These are phyloP conservation scores for Pyrus hybrid DNA, from an alignment of 331 rosid species.

Conservation along the genomic window DNA sequence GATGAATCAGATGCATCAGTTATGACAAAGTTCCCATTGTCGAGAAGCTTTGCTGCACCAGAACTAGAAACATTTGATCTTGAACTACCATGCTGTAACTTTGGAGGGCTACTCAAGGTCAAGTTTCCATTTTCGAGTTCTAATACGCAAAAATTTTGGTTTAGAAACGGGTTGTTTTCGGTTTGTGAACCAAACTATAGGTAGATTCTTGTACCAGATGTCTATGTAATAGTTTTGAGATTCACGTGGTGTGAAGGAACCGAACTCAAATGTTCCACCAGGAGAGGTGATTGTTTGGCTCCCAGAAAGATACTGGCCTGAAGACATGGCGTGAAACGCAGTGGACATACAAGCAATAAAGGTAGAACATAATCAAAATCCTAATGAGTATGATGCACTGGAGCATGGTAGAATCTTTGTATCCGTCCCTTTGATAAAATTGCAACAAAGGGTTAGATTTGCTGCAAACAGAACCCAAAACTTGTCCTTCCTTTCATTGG, in stretches of 20 bases:
- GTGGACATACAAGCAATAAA: neutral
- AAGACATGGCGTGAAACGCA: neutral
- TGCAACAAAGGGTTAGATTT: too few relatives aligned
- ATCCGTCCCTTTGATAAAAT: too few relatives aligned
- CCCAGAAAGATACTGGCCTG: conserved; percentile 4
- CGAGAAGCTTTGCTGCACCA: conserved; percentile 9
- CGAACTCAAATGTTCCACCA: conserved; percentile 15
- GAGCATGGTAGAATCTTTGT: too few relatives aligned
- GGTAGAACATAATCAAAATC: neutral
- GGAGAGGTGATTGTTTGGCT: conserved; percentile 12
- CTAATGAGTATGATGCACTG: too few relatives aligned
- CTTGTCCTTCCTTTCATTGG: too few relatives aligned
- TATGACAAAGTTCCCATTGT: conserved; percentile 20
- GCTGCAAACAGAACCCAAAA: too few relatives aligned
- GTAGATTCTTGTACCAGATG: conserved; percentile 25
- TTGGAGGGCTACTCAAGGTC: neutral
- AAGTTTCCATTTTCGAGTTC: neutral
- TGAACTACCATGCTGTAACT: conserved; percentile 4
- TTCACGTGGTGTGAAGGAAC: conserved; percentile 16
- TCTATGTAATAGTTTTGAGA: conserved; percentile 10
- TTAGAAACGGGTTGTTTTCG: conserved; percentile 17
- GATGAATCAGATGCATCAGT: neutral
- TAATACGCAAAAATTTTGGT: conserved; percentile 3
- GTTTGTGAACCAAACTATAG: conserved; percentile 26
- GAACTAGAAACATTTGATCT: neutral